A percentile compares a stretch with the other conserved stretches of the same genome.
phyloP scores from a whole-genome alignment of 116 monocot genomes.

The Phalaenopsis hybrid region DNA sequence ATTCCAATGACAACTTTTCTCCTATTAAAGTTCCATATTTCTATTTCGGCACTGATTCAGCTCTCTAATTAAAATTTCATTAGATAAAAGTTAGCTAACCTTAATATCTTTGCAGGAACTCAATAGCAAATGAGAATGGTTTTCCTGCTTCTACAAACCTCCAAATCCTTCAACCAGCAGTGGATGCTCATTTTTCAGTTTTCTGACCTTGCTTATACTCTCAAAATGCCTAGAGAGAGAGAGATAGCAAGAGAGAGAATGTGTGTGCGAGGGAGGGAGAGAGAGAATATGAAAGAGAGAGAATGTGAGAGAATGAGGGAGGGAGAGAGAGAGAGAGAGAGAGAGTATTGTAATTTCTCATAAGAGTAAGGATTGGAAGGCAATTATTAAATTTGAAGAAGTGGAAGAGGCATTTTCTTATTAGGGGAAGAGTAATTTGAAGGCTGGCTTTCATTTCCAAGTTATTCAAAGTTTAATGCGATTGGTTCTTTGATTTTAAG shows the following conservation, averaged over 20 bases:
- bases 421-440: background rate
- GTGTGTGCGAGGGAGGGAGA: too few species aligned
- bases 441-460: too few species aligned
- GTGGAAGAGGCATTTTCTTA: background rate
- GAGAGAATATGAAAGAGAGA: too few species aligned
- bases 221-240: too few species aligned
- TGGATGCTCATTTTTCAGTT: slow-evolving; percentile 48
- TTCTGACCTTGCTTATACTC: slow-evolving; percentile 27
- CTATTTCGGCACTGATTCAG: background rate
- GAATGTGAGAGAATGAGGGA: too few species aligned
- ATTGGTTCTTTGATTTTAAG: too few species aligned
- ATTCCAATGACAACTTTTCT: too few species aligned
- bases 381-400: background rate
- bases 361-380: background rate
- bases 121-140: slow-evolving; percentile 29
- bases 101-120: slow-evolving; percentile 32
- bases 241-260: too few species aligned
- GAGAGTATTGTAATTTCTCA: too few species aligned
- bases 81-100: background rate
- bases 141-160: slow-evolving; percentile 25
- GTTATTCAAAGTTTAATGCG: too few species aligned
- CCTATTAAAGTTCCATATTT: too few species aligned
- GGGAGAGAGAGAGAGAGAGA: too few species aligned
- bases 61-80: background rate
- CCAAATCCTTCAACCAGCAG: slow-evolving; percentile 44